Evolutionary conservation across 768 basidiomycete species (phyloP), one percentile per base, ranked within the genome.

Genomic region (Pholiota molesta): DNA sequence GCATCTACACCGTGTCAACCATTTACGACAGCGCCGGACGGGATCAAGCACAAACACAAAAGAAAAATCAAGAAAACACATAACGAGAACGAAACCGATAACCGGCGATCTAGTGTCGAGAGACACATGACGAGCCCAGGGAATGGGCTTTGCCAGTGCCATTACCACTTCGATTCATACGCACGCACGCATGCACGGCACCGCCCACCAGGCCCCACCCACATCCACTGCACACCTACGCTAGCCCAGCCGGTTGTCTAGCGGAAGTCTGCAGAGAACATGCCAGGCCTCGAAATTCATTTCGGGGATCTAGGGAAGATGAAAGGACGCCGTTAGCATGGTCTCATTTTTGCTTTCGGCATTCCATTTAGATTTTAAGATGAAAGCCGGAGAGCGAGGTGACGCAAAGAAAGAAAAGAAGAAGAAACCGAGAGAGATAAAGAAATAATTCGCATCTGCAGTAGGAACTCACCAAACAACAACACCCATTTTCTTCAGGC

Each of bases 211-310:
- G n/a, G 62, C 61, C 64, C 62, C 69, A 71, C 68, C 65, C 86
- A 87, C 72, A 74, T 77, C 74, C 77, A 81, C 86, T 88, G 74
- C 86, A 89, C 86, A 89, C 81, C 75, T 71, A 76, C 72, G 86
- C 85, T 79, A 82, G 84, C 57, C 59, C 60, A 45, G 45, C 54
- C 19, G 55, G 60, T 56, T 71, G 78, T 76, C 85, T 82, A 79
- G 84, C 84, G 75, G 74, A 72, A 75, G 82, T 84, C 80, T 85
- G 83, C 78, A 86, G 83, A 83, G 73, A 75, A 69, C 69, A 79
- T 86, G 83, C 73, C 76, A 77, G 75, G 75, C 73, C 71, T 65
- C 58, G 33, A 51, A 62, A 26, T 26, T 44, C 45, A 42, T 45
- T 47, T 10, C 29, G 44, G 16, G 28, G 23, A 51, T 58, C 57